Base-by-base conservation (phyloP, 768 basidiomycete species). In the Phlebiopsis gigantea region DNA sequence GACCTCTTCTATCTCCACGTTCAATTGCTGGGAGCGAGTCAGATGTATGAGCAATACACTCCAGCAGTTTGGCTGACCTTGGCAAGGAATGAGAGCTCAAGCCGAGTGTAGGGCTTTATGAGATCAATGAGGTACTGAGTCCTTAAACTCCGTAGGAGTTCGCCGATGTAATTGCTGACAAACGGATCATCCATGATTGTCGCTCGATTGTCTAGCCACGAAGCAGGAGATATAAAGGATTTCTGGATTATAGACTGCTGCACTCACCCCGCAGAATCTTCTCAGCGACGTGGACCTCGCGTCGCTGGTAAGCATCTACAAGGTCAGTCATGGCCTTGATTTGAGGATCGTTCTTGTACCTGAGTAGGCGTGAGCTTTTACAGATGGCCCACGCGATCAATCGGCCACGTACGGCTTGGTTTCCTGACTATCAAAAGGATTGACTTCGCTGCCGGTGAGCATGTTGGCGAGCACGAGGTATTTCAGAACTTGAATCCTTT, bases 341-440 rank as follows among this genome's bases (percentile, higher is more conserved):
- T 70, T 99, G 90, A 9, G 93, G 85, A 65, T 98, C 92, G 53
- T 82, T 91, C 77, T 98, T 98, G 73, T 97, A 96, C 56, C 92
- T 93, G 61, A 31, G 52, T 6, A 49, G 10, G 19, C 10, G n/a
- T 10, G n/a, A 44, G 42, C 25, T 51, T 7, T 22, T 8, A 25
- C 43, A 31, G 8, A 42, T 3, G 10, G 17, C 5, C 26, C 34
- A 44, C 19, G 47, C 24, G 28, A n/a, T n/a, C n/a, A 26, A 22
- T 9, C n/a, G n/a, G 9, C 34, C n/a, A 73, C 82, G 68, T 67
- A 98, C 83, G 97, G 97, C 69, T 99, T 99, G 10, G 97, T 98
- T 77, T 99, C 97, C 71, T 99, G 97, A 68, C 92, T 94, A 73
- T 98, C 97, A 66, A 99, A 99, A 0, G 97, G 97, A 69, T 99